A percentile compares a stretch with the other conserved stretches of the same genome.
Conservation (phyloP, 805 yeast species). For the Kuraishia molischiana region DNA sequence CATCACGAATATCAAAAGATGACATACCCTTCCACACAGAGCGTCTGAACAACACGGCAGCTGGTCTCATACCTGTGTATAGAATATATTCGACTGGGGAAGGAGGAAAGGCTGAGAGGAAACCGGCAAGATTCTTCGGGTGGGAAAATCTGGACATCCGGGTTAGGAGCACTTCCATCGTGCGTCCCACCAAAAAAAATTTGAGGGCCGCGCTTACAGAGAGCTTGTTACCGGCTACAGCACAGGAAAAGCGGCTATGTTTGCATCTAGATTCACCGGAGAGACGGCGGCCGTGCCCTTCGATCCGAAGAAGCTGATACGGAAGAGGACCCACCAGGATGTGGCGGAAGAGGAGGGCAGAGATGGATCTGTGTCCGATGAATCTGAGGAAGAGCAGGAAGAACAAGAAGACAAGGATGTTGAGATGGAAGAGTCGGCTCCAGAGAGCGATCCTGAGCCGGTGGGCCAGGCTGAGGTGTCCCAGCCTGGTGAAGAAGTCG, state of each 20-base stretch:
- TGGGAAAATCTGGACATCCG: no score
- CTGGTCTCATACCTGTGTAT: constrained; percentile 35
- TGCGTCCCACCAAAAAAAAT: no score
- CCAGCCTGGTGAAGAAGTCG: background rate
- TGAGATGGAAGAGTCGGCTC: constrained; percentile 2
- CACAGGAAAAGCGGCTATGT: no score
- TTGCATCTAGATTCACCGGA: background rate
- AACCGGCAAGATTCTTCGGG: no score
- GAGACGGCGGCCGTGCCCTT: background rate
- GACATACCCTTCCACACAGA: constrained; percentile 49
- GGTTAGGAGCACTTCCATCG: no score
- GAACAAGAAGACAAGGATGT: constrained; percentile 7
- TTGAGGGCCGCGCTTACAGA: no score
- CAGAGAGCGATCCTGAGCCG: no score
- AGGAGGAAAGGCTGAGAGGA: no score
- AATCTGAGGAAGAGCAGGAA: constrained; percentile 7
- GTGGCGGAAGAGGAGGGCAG: constrained; percentile 13
- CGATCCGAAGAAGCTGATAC: background rate
- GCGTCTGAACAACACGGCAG: constrained; percentile 31
- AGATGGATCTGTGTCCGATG: constrained; percentile 11
- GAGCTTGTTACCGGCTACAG: no score
- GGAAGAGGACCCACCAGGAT: constrained; percentile 4
- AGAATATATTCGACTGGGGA: no score
- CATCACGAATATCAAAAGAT: background rate
- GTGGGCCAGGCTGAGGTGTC: no score